These are phyloP conservation scores for Flaveria linearis DNA, from an alignment of 129 eudicot species.

Conservation along the genomic window DNA sequence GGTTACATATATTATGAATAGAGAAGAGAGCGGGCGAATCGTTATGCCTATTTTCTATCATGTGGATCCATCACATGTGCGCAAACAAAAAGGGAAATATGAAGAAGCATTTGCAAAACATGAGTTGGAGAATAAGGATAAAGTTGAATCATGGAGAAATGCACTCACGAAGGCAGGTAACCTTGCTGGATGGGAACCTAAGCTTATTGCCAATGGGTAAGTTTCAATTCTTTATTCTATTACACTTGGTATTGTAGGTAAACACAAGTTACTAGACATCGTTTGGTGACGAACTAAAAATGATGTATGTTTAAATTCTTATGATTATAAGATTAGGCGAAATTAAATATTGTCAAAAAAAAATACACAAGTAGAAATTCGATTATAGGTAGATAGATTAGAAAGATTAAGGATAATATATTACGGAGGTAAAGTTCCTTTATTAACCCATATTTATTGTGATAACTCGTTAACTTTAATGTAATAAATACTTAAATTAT, in stretches of 20 bases:
- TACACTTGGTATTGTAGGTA: background rate
- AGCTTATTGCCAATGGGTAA: conserved; percentile 7
- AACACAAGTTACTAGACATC: background rate
- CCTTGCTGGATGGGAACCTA: conserved; percentile 8
- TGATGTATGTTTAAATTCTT: too few species aligned
- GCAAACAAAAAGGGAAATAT: conserved; percentile 11
- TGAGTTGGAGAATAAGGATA: background rate
- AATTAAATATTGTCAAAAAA: too few species aligned
- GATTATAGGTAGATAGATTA: too few species aligned
- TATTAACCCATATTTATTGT: too few species aligned
- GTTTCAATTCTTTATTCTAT: background rate
- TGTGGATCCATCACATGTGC: conserved; percentile 1
- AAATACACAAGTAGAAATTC: too few species aligned
- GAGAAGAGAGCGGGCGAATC: background rate
- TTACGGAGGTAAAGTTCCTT: too few species aligned
- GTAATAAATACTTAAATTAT: too few species aligned
- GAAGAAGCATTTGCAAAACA: background rate
- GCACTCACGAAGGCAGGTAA: background rate
- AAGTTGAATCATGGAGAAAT: background rate
- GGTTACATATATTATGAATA: background rate
- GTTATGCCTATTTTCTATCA: conserved; percentile 12
- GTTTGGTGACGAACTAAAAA: too few species aligned
- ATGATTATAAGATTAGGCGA: too few species aligned
- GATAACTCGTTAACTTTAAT: too few species aligned
- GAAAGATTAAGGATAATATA: too few species aligned